Base-by-base conservation (phyloP, 2,329 filamentous ascomycete species). In the Nakataea oryzae region DNA sequence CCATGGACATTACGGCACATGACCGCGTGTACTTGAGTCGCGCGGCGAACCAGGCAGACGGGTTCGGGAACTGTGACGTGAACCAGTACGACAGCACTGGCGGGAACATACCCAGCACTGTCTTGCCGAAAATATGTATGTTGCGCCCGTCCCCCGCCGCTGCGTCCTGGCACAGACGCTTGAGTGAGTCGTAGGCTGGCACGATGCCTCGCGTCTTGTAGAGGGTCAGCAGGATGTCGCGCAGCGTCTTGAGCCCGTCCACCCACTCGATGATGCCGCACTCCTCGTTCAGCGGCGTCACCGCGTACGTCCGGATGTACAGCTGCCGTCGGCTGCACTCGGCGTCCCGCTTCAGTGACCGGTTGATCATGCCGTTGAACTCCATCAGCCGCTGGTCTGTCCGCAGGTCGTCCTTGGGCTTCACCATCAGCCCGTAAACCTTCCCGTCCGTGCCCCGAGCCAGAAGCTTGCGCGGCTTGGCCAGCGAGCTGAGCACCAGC, bases 261-360 rank as follows among this genome's bases (percentile, higher is more conserved):
- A 99, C 92, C 95, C 95, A 99, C 76, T 99, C 95, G 68, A 99
- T 96, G 65, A 96, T 88, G 63, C 95, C 95, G 67, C 95, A 97
- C 75, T 97, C 93, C 75, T 99, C 96, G 72, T 96, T 97, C 58
- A 99, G 79, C 1, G 95, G 96, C 5, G 93, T 96, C 14, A 99
- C 96, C 8, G 91, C 92, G 69, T 99, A 99, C 0, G 95, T 99
- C 70, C 93, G 92, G 74, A 99, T 96, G 73, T 96, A 96, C 62
- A 99, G 82, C 66, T 95, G 90, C 21, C 95, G 86, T 72, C 91
- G 89, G 74, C 90, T 96, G 21, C 92, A 90, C 71, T 97, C 93
- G 2, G 93, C 87, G 69, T 97, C 93, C 65, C 90, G 87, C 71
- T 97, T 96, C 62, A 99, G 77, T 3, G 93, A 91, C 63, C 95